phyloP scores from a whole-genome alignment of 2,329 filamentous ascomycete species.

The Exophiala sideris region DNA sequence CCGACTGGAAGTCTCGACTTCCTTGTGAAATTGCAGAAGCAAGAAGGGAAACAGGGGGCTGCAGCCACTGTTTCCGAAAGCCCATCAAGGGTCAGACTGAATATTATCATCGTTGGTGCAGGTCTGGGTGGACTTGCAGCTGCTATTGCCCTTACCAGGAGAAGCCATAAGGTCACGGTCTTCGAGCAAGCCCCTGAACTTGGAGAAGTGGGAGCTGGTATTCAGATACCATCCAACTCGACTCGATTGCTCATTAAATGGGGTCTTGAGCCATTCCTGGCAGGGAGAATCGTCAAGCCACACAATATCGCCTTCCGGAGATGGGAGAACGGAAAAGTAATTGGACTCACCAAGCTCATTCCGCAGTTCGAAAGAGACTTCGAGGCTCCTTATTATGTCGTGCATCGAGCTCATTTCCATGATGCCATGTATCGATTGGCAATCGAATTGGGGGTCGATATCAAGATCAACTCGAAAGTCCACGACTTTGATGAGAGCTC shows the following conservation, averaged over 20 bases:
- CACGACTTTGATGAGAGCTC: conserved; percentile 25
- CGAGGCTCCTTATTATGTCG: conserved; percentile 22
- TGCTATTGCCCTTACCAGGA: conserved; percentile 30
- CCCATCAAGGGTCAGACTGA: conserved; percentile 33
- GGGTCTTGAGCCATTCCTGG: conserved; percentile 27
- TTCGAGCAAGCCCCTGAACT: conserved; percentile 28
- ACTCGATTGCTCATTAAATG: conserved; percentile 30
- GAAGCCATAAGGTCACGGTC: conserved; percentile 31
- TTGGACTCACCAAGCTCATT: conserved; percentile 21
- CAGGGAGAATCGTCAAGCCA: conserved; percentile 16
- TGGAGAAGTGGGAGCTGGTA: conserved; percentile 30
- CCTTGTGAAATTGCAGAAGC: conserved; percentile 15
- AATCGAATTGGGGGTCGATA: conserved; percentile 15
- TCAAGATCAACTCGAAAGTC: conserved; percentile 27
- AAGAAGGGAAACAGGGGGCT: conserved; percentile 14
- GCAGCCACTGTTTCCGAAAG: conserved; percentile 3
- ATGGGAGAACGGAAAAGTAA: conserved; percentile 21
- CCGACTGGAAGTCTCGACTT: conserved; percentile 23
- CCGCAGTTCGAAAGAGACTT: conserved; percentile 21
- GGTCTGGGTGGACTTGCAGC: conserved; percentile 33
- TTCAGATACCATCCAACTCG: conserved; percentile 33
- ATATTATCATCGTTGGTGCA: conserved; percentile 33
- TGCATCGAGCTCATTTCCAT: conserved; percentile 24
- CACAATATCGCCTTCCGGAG: conserved; percentile 18
- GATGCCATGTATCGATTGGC: conserved; percentile 21